Evolutionary conservation across 371 early-diverging fungal genomes (phyloP).

Genomic region (Mitosporidium daphniae): DNA sequence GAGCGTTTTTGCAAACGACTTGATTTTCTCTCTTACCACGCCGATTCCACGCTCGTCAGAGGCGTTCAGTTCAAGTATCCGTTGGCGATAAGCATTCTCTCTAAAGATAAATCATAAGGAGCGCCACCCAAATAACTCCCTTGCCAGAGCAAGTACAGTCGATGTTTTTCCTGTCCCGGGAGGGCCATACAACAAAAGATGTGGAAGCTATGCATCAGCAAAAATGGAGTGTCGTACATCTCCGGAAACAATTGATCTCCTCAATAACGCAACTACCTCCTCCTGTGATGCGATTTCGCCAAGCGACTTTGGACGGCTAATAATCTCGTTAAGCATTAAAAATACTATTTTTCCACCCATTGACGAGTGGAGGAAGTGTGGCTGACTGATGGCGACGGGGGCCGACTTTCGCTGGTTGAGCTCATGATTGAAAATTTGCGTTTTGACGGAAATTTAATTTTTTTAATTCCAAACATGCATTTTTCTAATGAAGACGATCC

Average conservation of each 20-base stretch:
- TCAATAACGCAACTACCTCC: slow-evolving; percentile 41
- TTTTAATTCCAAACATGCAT: too few species aligned
- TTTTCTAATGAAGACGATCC: too few species aligned
- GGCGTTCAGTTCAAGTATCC: slow-evolving; percentile 89
- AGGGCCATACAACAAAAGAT: slow-evolving; percentile 90
- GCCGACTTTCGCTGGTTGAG: too few species aligned
- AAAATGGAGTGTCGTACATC: slow-evolving; percentile 26
- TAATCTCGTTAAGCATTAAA: not conserved
- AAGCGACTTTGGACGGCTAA: slow-evolving; percentile 35
- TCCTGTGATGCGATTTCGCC: slow-evolving; percentile 51
- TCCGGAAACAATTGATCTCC: slow-evolving; percentile 33
- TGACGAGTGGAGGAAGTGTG: too few species aligned
- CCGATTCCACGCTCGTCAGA: slow-evolving; percentile 93
- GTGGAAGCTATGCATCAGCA: slow-evolving; percentile 28
- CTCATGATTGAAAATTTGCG: too few species aligned
- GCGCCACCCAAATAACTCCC: slow-evolving; percentile 40
- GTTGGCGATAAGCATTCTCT: slow-evolving; percentile 2
- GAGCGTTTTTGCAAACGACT: slow-evolving; percentile 52
- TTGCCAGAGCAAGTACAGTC: slow-evolving; percentile 60
- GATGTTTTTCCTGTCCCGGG: slow-evolving; percentile 97
- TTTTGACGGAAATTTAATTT: too few species aligned
- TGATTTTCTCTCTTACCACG: slow-evolving; percentile 71
- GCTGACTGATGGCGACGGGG: too few species aligned
- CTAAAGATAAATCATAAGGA: slow-evolving; percentile 1
- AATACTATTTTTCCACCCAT: slow-evolving; percentile 1